Evolutionary conservation across 2,329 filamentous ascomycete genomes (phyloP).

Genomic region (Cladophialophora exuberans): DNA sequence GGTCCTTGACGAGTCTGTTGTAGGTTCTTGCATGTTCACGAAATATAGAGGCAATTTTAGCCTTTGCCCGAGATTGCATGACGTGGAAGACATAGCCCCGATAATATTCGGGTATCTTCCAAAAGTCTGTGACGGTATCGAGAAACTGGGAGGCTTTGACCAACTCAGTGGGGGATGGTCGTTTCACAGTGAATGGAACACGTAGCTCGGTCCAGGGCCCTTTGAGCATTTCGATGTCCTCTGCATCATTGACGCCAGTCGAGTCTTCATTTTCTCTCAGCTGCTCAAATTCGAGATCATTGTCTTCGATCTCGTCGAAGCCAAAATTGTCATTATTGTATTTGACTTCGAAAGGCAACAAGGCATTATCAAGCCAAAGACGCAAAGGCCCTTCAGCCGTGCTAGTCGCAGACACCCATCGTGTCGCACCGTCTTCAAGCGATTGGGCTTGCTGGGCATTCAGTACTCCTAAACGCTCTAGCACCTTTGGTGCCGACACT

Average conservation of each 20-base stretch:
- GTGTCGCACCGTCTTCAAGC: conserved; percentile 54
- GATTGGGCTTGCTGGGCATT: conserved; percentile 66
- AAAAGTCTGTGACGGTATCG: conserved; percentile 58
- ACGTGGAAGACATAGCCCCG: conserved; percentile 70
- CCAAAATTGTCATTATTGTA: conserved; percentile 54
- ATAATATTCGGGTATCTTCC: conserved; percentile 57
- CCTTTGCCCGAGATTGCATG: conserved; percentile 61
- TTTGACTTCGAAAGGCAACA: conserved; percentile 49
- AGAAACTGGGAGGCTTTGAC: conserved; percentile 40
- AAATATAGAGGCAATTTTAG: conserved; percentile 51
- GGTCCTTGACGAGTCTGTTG: conserved; percentile 52
- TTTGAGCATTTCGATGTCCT: conserved; percentile 55
- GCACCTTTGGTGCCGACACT: conserved; percentile 37
- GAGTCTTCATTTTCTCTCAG: conserved; percentile 65
- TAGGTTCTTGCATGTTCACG: conserved; percentile 56
- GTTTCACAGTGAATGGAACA: conserved; percentile 43
- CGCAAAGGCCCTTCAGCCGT: conserved; percentile 47
- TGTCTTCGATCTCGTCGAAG: conserved; percentile 62
- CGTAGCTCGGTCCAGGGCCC: conserved; percentile 50
- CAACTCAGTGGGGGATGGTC: conserved; percentile 35
- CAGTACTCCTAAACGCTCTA: conserved; percentile 62
- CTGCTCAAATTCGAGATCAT: conserved; percentile 62
- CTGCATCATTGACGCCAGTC: conserved; percentile 55
- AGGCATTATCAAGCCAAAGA: conserved; percentile 61
- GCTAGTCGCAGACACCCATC: conserved; percentile 44